Conservation (phyloP, 1,284 basidiomycete species). For the Boletus subluridellus region DNA sequence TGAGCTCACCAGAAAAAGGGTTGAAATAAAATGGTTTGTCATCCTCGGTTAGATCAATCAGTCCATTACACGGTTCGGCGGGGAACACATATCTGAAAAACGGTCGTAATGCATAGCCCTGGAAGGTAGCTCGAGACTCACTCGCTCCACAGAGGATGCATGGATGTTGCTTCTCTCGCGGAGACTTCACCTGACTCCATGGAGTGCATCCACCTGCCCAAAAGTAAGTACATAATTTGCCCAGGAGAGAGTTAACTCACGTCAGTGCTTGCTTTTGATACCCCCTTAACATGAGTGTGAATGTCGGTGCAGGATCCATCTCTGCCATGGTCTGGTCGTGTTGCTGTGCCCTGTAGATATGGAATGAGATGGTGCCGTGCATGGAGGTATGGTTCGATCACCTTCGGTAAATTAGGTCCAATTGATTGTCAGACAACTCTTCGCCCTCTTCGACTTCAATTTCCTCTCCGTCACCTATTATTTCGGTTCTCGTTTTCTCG, state of each 20-base stretch:
- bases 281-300: constrained; percentile 74
- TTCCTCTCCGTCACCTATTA: constrained; percentile 65
- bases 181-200: constrained; percentile 74
- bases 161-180: constrained; percentile 66
- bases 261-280: constrained; percentile 94
- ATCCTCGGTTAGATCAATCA: constrained; percentile 69
- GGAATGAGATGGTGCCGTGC: constrained; percentile 4
- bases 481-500: constrained; percentile 45
- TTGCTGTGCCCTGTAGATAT: constrained; percentile 68
- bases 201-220: constrained; percentile 84
- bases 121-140: constrained; percentile 40
- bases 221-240: neutral
- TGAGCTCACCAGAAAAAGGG: constrained; percentile 92
- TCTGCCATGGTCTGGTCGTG: constrained; percentile 75
- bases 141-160: constrained; percentile 97
- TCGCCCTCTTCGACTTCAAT: constrained; percentile 75
- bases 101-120: neutral
- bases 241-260: constrained; percentile 36
- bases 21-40: constrained; percentile 82
- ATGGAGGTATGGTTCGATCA: constrained; percentile 29
- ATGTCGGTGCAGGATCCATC: constrained; percentile 80
- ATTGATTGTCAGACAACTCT: constrained; percentile 72
- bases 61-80: constrained; percentile 46
- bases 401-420: constrained; percentile 81
- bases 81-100: constrained; percentile 64